Conservation (phyloP, 1,139 yeast genomes). For the Entelexis sorbosivorans region DNA sequence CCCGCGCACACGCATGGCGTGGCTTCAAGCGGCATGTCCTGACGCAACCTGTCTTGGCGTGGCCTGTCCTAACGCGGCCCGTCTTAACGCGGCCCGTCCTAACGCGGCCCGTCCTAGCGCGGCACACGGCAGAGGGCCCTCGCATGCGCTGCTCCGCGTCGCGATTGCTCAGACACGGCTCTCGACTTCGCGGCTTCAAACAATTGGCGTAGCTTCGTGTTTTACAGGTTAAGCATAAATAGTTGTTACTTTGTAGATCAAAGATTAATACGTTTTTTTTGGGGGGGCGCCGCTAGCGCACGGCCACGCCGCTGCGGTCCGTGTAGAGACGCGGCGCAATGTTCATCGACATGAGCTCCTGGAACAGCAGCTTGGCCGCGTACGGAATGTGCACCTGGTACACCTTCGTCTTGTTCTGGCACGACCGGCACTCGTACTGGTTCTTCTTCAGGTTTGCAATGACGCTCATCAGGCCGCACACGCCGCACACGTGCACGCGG, state of each 20-base stretch:
- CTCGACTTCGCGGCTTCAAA: too few species aligned
- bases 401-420: conserved; percentile 96
- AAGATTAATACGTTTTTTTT: not conserved
- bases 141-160: too few species aligned
- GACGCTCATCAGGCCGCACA: conserved; percentile 95
- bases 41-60: too few species aligned
- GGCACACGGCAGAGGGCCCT: too few species aligned
- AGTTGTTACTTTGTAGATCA: not conserved
- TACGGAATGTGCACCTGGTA: conserved; percentile 95
- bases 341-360: conserved; percentile 98
- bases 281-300: conserved; percentile 20
- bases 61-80: too few species aligned
- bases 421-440: conserved; percentile 95
- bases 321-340: conserved; percentile 43
- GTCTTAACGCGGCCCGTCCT: too few species aligned
- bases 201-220: too few species aligned
- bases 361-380: conserved; percentile 93
- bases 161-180: too few species aligned
- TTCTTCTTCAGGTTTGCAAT: conserved; percentile 94
- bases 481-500: conserved; percentile 95
- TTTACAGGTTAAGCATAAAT: not conserved
- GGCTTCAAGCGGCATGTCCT: too few species aligned
- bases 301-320: conserved; percentile 33
- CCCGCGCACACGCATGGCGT: too few species aligned
- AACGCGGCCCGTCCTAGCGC: too few species aligned